A percentile compares a stretch with the other conserved stretches of the same genome.
These are phyloP conservation scores for Castanea sativa DNA, from an alignment of 306 rosid genomes.

Conservation along the genomic window DNA sequence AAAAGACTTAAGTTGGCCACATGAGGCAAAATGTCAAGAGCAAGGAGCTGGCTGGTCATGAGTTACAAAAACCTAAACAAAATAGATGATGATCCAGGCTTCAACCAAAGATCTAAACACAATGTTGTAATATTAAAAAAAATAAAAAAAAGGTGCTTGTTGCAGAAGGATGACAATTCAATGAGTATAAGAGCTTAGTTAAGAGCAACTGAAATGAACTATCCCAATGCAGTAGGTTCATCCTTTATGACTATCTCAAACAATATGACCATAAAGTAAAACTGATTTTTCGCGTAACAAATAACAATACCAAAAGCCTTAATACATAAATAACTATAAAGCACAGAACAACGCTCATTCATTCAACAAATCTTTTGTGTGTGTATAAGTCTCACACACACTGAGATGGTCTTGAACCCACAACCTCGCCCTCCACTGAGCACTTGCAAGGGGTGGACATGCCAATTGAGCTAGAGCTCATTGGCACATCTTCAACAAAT, in stretches of 20 bases:
- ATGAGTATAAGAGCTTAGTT: background rate
- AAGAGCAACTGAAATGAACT: background rate
- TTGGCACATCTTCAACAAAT: too few relatives aligned
- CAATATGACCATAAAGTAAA: background rate
- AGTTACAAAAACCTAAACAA: background rate
- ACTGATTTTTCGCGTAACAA: background rate
- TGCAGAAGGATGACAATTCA: background rate
- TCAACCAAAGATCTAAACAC: background rate
- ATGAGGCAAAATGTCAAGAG: background rate
- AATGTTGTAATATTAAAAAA: background rate
- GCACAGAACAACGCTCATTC: background rate
- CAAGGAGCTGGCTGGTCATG: background rate
- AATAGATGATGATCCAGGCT: background rate
- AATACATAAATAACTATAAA: background rate
- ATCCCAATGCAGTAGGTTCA: background rate
- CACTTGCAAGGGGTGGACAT: too few relatives aligned
- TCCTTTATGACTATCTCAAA: background rate
- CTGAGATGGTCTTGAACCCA: too few relatives aligned
- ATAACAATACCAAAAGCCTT: background rate
- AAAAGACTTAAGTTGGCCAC: background rate
- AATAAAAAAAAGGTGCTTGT: background rate
- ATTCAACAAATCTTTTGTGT: too few relatives aligned
- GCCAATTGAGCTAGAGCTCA: too few relatives aligned
- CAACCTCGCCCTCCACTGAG: too few relatives aligned
- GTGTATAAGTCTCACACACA: too few relatives aligned